Evolutionary conservation across 345 rosid genomes (phyloP).

Genomic region (Odontarrhena argentea): DNA sequence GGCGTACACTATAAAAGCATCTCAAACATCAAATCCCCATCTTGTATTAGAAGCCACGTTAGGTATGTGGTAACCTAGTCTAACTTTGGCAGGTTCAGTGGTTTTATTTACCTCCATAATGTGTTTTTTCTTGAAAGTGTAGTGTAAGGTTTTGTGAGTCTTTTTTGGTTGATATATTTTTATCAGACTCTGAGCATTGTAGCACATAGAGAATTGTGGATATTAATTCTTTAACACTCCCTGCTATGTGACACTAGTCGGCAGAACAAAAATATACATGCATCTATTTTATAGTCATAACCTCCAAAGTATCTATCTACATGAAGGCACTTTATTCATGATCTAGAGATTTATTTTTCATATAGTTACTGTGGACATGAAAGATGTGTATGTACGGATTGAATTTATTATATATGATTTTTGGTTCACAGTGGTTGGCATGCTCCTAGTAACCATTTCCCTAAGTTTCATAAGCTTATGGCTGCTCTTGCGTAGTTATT

Average conservation of each 20-base stretch:
- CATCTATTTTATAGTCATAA: constrained; percentile 21
- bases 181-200: constrained; percentile 6
- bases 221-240: constrained; percentile 12
- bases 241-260: constrained; percentile 15
- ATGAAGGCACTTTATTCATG: constrained; percentile 13
- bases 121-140: not conserved
- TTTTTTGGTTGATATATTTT: constrained; percentile 22
- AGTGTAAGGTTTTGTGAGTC: constrained; percentile 17
- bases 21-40: constrained; percentile 78
- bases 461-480: constrained; percentile 1
- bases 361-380: not conserved
- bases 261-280: constrained; percentile 9
- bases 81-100: constrained; percentile 6
- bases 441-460: not conserved
- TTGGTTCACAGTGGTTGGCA: not conserved
- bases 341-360: not conserved
- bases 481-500: constrained; percentile 19
- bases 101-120: not conserved
- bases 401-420: constrained; percentile 3
- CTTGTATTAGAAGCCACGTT: constrained; percentile 80
- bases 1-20: constrained; percentile 84
- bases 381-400: not conserved
- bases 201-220: constrained; percentile 17
- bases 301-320: constrained; percentile 8
- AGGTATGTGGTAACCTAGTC: constrained; percentile 51